Conservation (phyloP, 305 asterid genomes). For the Andrographis paniculata region DNA sequence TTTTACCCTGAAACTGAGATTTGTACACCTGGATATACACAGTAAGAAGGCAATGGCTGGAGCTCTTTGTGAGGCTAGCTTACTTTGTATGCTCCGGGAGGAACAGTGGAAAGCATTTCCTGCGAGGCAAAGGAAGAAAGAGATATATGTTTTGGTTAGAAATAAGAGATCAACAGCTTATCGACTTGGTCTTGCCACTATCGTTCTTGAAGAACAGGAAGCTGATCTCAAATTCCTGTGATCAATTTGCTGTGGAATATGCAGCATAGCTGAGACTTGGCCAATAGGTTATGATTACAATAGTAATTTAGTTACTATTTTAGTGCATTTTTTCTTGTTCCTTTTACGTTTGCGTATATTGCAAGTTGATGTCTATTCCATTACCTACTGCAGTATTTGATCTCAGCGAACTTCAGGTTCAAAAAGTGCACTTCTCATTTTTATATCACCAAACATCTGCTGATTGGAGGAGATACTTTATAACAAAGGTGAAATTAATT, state of each 20-base stretch:
- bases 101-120: slow-evolving; percentile 63
- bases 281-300: no score
- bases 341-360: no score
- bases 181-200: slow-evolving; percentile 76
- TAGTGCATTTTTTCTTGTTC: no score
- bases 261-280: no score
- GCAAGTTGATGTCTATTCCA: no score
- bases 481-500: no score
- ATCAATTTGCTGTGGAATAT: background rate
- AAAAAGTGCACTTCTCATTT: no score
- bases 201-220: slow-evolving; percentile 65
- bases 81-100: slow-evolving; percentile 54
- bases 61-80: slow-evolving; percentile 62
- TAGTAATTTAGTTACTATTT: no score
- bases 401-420: no score
- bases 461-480: no score
- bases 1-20: background rate
- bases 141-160: slow-evolving; percentile 72
- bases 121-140: slow-evolving; percentile 48
- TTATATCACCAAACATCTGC: no score
- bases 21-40: slow-evolving; percentile 28
- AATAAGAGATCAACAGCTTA: slow-evolving; percentile 80
- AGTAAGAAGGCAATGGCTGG: slow-evolving; percentile 70
- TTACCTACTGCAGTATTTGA: no score
- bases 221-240: slow-evolving; percentile 52